These are phyloP conservation scores for Fusarium solani-melongenae DNA, from an alignment of 2,329 filamentous ascomycete species.

Conservation along the genomic window DNA sequence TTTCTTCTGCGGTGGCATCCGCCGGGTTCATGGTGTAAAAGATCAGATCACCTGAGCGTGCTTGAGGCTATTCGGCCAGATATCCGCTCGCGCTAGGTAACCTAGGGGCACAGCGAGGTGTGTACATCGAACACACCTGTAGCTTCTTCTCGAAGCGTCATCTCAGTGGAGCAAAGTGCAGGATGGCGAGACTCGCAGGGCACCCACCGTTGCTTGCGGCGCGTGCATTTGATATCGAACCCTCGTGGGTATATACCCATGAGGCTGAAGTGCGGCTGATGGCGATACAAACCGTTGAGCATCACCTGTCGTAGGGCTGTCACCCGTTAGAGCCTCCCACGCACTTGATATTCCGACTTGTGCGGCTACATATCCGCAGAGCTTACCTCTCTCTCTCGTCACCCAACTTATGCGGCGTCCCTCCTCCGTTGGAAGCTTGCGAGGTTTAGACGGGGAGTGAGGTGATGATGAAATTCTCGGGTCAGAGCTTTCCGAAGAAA, in stretches of 20 bases:
- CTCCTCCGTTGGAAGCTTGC: background rate
- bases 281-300: background rate
- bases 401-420: constrained; percentile 3
- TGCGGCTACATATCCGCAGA: background rate
- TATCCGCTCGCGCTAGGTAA: constrained; percentile 10
- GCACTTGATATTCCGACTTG: background rate
- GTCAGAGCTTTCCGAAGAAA: background rate
- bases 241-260: background rate
- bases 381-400: background rate
- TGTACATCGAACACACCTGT: background rate
- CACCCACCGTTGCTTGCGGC: background rate
- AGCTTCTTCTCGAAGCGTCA: background rate
- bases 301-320: background rate
- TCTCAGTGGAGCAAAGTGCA: background rate
- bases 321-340: background rate
- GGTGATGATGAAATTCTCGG: constrained; percentile 11
- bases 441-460: background rate
- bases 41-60: constrained; percentile 29
- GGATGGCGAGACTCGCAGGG: background rate
- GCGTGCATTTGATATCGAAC: background rate
- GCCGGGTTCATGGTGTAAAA: background rate
- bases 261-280: background rate
- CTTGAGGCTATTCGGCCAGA: constrained; percentile 28
- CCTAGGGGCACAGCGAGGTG: background rate
- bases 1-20: constrained; percentile 7